Evolutionary conservation across 2,329 filamentous ascomycete genomes (phyloP).

Genomic region (Aspergillus brunneoviolaceus): DNA sequence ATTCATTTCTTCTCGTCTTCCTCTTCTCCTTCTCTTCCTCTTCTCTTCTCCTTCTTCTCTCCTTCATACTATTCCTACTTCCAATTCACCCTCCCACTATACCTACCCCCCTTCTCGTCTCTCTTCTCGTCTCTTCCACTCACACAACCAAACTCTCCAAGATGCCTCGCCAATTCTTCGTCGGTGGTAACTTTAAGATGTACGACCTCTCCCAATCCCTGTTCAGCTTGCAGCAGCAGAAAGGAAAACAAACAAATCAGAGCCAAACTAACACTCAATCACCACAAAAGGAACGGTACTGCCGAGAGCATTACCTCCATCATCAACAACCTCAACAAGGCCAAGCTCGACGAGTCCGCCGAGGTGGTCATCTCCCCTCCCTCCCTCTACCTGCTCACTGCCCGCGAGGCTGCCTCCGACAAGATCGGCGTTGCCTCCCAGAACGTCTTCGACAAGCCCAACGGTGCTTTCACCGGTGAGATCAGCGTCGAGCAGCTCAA

Average conservation of each 20-base stretch:
- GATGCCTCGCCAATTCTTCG: constrained; percentile 96
- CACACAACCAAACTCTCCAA: constrained; percentile 44
- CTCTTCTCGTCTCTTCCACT: constrained; percentile 12
- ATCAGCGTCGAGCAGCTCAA: constrained; percentile 89
- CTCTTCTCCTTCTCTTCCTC: constrained; percentile 16
- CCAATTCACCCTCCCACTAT: constrained; percentile 3
- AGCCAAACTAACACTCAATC: constrained; percentile 19
- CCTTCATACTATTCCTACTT: constrained; percentile 5
- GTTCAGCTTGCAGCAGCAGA: constrained; percentile 21
- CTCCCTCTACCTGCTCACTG: constrained; percentile 82
- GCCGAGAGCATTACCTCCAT: constrained; percentile 87
- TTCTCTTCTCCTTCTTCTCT: constrained; percentile 6
- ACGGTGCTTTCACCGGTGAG: constrained; percentile 96
- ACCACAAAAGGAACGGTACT: constrained; percentile 73
- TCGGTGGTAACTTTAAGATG: constrained; percentile 99
- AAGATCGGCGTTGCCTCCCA: constrained; percentile 86
- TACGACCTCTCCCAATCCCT: constrained; percentile 49
- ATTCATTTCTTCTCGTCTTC: constrained; percentile 12
- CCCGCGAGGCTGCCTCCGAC: constrained; percentile 73
- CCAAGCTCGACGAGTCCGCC: constrained; percentile 62
- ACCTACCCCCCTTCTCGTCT: constrained; percentile 3
- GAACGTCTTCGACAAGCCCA: constrained; percentile 96
- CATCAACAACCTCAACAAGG: constrained; percentile 82
- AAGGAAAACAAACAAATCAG: background rate
- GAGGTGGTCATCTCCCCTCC: constrained; percentile 96